These are phyloP conservation scores for Cryptosporidium sp. DNA, from an alignment of 169 alveolate genomes.

Conservation along the genomic window DNA sequence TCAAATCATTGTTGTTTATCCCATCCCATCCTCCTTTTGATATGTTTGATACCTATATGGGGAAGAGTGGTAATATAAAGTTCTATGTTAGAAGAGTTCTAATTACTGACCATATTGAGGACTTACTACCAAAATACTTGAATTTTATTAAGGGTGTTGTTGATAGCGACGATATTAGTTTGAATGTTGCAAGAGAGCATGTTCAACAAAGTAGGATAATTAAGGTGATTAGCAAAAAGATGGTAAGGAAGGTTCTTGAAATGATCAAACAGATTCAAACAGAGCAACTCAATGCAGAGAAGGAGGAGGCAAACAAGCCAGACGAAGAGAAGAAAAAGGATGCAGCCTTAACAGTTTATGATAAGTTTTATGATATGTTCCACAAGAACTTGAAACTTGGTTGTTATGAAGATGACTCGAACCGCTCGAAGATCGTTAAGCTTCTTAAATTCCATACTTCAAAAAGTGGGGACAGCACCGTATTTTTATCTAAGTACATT, in stretches of 20 bases:
- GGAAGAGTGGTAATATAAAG: constrained; percentile 67
- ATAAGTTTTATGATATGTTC: constrained; percentile 92
- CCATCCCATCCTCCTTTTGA: constrained; percentile 95
- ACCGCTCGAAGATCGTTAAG: constrained; percentile 92
- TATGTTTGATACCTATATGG: constrained; percentile 91
- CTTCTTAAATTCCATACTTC: constrained; percentile 91
- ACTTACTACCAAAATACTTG: constrained; percentile 93
- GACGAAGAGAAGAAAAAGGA: constrained; percentile 88
- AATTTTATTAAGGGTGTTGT: constrained; percentile 95
- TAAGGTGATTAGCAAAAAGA: constrained; percentile 94
- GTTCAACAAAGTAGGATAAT: constrained; percentile 94
- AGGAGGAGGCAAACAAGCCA: constrained; percentile 81
- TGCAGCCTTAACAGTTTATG: constrained; percentile 51
- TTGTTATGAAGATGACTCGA: constrained; percentile 95
- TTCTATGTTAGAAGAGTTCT: constrained; percentile 91
- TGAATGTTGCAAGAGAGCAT: constrained; percentile 94
- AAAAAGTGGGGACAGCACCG: constrained; percentile 85
- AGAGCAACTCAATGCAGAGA: constrained; percentile 83
- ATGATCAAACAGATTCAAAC: constrained; percentile 84
- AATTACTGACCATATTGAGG: constrained; percentile 94
- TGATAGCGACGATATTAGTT: constrained; percentile 95
- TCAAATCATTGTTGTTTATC: constrained; percentile 95
- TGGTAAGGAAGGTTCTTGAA: constrained; percentile 96
- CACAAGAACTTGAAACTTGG: constrained; percentile 93
- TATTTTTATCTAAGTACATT: constrained; percentile 91